Conservation (phyloP, 2,329 filamentous ascomycete genomes). For the Mollisia scopiformis region DNA sequence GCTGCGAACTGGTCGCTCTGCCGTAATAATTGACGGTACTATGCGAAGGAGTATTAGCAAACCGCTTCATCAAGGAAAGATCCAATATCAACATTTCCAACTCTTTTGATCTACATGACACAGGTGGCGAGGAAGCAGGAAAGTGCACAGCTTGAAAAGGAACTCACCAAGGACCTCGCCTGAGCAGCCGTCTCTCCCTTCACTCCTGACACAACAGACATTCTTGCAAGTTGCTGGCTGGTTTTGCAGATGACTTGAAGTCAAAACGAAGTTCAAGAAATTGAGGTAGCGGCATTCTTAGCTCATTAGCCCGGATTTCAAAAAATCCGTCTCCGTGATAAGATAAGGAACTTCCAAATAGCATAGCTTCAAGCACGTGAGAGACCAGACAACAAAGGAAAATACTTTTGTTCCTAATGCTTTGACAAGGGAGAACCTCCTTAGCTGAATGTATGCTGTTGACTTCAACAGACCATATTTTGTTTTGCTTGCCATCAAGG, state of each 20-base stretch:
- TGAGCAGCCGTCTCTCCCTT: constrained; percentile 35
- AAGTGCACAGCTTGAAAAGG: not conserved
- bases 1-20: constrained; percentile 85
- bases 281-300: not conserved
- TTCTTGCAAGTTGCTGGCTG: constrained; percentile 17
- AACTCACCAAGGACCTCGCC: constrained; percentile 37
- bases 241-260: not conserved
- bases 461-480: not conserved
- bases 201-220: constrained; percentile 31
- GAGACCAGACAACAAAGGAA: not conserved
- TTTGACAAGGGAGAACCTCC: not conserved
- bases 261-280: not conserved
- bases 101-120: not conserved
- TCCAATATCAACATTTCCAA: not conserved
- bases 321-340: constrained; percentile 2
- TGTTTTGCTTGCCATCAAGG: not conserved
- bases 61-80: not conserved
- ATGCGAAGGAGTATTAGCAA: not conserved
- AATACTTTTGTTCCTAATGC: not conserved
- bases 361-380: too few species aligned
- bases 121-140: constrained; percentile 2
- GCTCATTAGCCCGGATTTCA: not conserved
- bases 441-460: not conserved
- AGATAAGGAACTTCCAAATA: not conserved
- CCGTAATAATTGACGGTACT: constrained; percentile 93